Evolutionary conservation across 352 stramenopile species (phyloP).

Genomic region (Blastocystis sp.): DNA sequence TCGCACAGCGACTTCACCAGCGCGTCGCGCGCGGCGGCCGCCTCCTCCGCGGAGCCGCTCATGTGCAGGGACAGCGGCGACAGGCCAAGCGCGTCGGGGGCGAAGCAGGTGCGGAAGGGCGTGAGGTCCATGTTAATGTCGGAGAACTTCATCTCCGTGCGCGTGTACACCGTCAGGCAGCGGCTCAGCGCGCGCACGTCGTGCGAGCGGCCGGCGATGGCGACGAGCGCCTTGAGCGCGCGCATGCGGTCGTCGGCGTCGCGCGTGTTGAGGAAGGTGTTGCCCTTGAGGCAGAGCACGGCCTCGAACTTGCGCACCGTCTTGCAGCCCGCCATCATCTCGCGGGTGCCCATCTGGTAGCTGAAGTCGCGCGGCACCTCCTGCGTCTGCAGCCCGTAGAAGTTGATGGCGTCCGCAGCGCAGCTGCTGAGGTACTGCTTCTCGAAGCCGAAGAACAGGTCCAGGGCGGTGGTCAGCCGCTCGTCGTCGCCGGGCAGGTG

Average conservation of each 20-base stretch:
- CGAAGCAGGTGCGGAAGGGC: not conserved
- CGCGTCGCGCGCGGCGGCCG: constrained; percentile 85
- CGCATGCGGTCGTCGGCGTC: not conserved
- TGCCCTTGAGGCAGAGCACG: constrained; percentile 50
- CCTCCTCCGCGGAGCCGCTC: constrained; percentile 76
- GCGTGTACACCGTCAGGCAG: constrained; percentile 34
- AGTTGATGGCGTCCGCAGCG: not conserved
- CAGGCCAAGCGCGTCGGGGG: constrained; percentile 92
- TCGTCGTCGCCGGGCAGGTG: not conserved
- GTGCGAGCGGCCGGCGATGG: constrained; percentile 8
- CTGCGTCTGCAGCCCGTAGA: constrained; percentile 12
- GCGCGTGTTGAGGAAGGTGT: constrained; percentile 35
- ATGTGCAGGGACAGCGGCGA: constrained; percentile 74
- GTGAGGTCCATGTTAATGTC: constrained; percentile 11
- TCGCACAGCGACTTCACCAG: constrained; percentile 90
- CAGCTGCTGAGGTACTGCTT: not conserved
- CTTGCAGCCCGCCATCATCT: not conserved
- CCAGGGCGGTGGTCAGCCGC: not conserved
- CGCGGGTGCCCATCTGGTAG: constrained; percentile 45
- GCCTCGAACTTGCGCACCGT: constrained; percentile 55
- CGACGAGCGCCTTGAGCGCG: not conserved
- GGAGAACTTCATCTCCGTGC: constrained; percentile 50
- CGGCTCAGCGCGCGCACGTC: constrained; percentile 35
- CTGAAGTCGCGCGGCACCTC: constrained; percentile 43
- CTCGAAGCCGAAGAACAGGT: not conserved